Base-by-base conservation (phyloP, 2,329 filamentous ascomycete species). In the Diaporthe australafricana region DNA sequence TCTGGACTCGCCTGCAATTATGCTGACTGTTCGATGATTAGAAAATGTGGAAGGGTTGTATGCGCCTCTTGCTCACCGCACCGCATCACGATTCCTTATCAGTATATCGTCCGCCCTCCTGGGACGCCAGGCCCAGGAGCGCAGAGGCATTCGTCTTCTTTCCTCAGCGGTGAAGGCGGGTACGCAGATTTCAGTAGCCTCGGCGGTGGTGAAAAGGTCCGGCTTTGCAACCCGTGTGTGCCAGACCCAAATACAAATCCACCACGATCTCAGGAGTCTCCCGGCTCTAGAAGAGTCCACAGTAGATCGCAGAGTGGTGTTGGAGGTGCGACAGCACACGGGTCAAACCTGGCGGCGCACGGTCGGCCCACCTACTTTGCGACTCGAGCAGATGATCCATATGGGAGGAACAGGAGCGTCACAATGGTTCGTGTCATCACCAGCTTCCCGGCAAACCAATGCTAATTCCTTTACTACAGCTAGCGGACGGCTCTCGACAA, bases 31-130 rank as follows among this genome's bases (percentile, higher is more conserved):
- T 3, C 45, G 56, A 8, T 52, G 53, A 6, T 35, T 60, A 93
- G 92, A 76, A 98, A 98, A 88, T 98, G 96, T 80, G 96, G 96
- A 56, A 88, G 95, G 73, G 95, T 98, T 11, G 96, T 98, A 30
- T 98, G 96, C 82, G 91, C 92, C 71, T 87, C 90, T 25, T 98
- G 96, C 83, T 98, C 96, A 3, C 96, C 96, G 4, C 96, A 98
- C 81, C 90, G 95, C 73, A 98, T 98, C 79, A 97, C 94, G 4
- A 98, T 98, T 74, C 96, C 96, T 1, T 90, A 95, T 75, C 94
- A 96, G 79, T 98, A 94, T 80, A 98, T 98, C 75, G 95, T 98
- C 32, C 92, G 92, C 60, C 93, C 94, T 3, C 92, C 93, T 1
- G 86, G 83, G 8, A 77, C 81, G 53, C 77, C 77, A 5, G 75